Evolutionary conservation across 148 eudicot species (phyloP), one percentile per base, ranked within the genome.

Genomic region (Suaeda aralocaspica): DNA sequence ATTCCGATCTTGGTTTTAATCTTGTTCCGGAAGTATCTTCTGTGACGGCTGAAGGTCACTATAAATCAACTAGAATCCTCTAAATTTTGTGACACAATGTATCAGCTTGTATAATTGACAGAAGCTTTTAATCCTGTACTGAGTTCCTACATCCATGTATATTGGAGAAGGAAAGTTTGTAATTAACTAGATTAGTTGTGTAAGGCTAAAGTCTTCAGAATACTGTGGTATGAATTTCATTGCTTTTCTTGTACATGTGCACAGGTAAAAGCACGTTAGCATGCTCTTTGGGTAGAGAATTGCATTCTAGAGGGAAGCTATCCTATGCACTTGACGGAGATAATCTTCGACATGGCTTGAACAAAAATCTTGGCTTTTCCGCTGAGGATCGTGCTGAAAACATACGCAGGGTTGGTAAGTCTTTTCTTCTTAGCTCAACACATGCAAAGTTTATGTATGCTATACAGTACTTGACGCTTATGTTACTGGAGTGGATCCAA

Each of bases 221-320:
- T 59, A 16, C 33, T 72, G 39, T 64, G 56, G 5, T 59, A 64
- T 64, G n/a, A 26, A 68, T 12, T 13, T 33, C 14, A 25, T 26
- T 50, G 8, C 14, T 58, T 44, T 64, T 19, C 44, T 48, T 42
- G 28, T 52, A 31, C 49, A 19, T 41, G 9, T 73, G n/a, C n/a
- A 62, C 85, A 92, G 98, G 98, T 39, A 92, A 92, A 88, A 92
- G 98, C 74, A 92, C 98, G 21, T 79, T 92, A 69, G 98, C 98
- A 26, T 88, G 92, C 70, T 78, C 98, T 4, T 78, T 92, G 29
- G 88, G 78, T 50, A 80, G 94, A 79, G 89, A 86, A 74, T 64
- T 92, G 85, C 92, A 92, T 74, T 80, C 87, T 49, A 80, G 79
- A 84, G 96, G 96, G 34, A 92, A 90, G 46, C 84, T 92, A 64